A percentile compares a stretch with the other conserved stretches of the same genome.
These are phyloP conservation scores for Boeremia exigua DNA, from an alignment of 2,329 filamentous ascomycete genomes.

Conservation along the genomic window DNA sequence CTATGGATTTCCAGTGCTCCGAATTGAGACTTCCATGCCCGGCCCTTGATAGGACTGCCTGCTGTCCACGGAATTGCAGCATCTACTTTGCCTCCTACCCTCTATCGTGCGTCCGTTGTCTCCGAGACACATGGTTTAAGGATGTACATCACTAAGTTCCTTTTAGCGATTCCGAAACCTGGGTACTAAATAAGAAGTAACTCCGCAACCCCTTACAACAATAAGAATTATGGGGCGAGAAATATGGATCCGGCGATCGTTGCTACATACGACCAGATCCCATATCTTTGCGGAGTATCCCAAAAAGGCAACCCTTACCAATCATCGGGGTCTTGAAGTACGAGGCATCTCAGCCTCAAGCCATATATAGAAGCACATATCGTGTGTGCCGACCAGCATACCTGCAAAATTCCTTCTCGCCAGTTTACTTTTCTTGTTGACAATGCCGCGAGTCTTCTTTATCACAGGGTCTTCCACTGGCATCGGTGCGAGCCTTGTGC, in stretches of 20 bases:
- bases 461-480: slow-evolving; percentile 56
- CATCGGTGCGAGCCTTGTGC: slow-evolving; percentile 52
- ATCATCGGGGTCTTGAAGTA: background rate
- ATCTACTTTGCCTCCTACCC: background rate
- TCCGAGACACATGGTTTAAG: background rate
- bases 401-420: background rate
- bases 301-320: background rate
- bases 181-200: background rate
- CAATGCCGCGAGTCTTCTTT: slow-evolving; percentile 5
- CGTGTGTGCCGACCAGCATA: background rate
- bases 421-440: background rate
- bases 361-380: background rate
- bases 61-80: background rate
- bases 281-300: background rate
- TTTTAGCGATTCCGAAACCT: background rate
- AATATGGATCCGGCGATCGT: background rate
- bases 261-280: background rate
- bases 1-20: background rate
- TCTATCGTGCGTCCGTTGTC: background rate
- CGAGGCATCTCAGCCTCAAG: background rate
- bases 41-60: background rate
- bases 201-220: slow-evolving; percentile 2
- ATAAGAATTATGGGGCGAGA: background rate
- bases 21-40: background rate
- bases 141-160: background rate